Percentiles rank a stretch among this genome's conserved stretches.
These are phyloP conservation scores for Xylaria sp. DNA, from an alignment of 2,329 filamentous ascomycete species.

Conservation along the genomic window DNA sequence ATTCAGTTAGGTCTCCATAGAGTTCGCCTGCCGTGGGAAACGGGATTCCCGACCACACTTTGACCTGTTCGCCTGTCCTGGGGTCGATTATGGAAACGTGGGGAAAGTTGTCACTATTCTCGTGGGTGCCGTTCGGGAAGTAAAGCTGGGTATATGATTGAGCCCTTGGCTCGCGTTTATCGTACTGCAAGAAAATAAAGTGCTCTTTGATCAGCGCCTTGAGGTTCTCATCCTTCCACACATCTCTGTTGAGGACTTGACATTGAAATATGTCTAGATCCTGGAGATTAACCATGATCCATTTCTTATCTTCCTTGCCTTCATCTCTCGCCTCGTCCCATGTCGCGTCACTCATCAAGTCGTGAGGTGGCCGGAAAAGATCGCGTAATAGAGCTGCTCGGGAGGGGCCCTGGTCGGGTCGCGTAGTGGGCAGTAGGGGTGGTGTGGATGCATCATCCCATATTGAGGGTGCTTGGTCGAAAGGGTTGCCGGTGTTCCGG, in stretches of 20 bases:
- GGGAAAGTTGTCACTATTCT: conserved; percentile 89
- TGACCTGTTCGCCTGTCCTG: conserved; percentile 95
- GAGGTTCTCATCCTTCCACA: conserved; percentile 90
- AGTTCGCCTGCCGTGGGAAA: conserved; percentile 83
- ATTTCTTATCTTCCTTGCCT: conserved; percentile 89
- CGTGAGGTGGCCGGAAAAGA: conserved; percentile 91
- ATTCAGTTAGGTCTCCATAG: conserved; percentile 90
- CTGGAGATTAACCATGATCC: conserved; percentile 95
- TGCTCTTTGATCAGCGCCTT: conserved; percentile 86
- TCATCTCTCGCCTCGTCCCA: conserved; percentile 87
- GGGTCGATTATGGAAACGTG: conserved; percentile 97
- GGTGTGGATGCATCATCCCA: conserved; percentile 57
- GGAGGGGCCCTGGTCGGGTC: conserved; percentile 58
- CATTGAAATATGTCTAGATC: conserved; percentile 94
- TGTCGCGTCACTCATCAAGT: conserved; percentile 81
- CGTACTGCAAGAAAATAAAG: conserved; percentile 96
- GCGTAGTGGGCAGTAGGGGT: conserved; percentile 50
- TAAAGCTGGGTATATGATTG: conserved; percentile 91
- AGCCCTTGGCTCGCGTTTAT: conserved; percentile 83
- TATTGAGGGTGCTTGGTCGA: conserved; percentile 47
- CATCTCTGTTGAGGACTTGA: conserved; percentile 90
- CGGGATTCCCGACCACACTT: conserved; percentile 89
- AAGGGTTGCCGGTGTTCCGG: conserved; percentile 45
- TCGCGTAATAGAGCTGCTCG: conserved; percentile 86
- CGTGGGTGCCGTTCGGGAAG: conserved; percentile 75